Evolutionary conservation across 2,329 filamentous ascomycete species (phyloP).

Genomic region (Sporothrix brasiliensis): DNA sequence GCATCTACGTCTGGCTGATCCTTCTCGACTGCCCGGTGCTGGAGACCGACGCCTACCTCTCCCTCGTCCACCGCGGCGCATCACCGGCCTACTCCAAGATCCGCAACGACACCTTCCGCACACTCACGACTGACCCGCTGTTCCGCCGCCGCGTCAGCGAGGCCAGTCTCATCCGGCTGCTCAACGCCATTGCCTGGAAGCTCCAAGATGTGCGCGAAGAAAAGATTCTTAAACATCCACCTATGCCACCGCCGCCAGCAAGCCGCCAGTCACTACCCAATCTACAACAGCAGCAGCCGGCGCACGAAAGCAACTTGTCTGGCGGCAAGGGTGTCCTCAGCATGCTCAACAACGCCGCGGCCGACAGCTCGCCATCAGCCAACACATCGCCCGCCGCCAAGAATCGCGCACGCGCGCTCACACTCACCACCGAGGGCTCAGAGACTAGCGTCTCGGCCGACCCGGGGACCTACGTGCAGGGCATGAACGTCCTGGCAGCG

Average conservation of each 20-base stretch:
- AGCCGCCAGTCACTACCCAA: constrained; percentile 38
- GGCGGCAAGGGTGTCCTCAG: constrained; percentile 17
- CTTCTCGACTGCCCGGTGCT: constrained; percentile 85
- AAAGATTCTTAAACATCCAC: constrained; percentile 31
- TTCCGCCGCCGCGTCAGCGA: constrained; percentile 95
- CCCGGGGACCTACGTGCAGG: constrained; percentile 90
- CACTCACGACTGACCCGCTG: constrained; percentile 92
- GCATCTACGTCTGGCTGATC: constrained; percentile 96
- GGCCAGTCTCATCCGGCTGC: constrained; percentile 87
- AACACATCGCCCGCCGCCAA: constrained; percentile 52
- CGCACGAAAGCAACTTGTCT: constrained; percentile 3
- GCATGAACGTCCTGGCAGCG: constrained; percentile 97
- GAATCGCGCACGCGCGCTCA: constrained; percentile 58
- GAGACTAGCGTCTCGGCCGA: constrained; percentile 61
- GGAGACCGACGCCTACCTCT: constrained; percentile 83
- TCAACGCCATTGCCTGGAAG: constrained; percentile 95
- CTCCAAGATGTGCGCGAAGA: constrained; percentile 75
- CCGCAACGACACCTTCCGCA: constrained; percentile 96
- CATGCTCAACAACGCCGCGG: constrained; percentile 28
- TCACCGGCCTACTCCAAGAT: constrained; percentile 97
- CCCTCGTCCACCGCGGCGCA: constrained; percentile 86
- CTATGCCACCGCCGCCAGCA: background rate
- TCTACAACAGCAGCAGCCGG: background rate
- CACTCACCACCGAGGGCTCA: constrained; percentile 66
- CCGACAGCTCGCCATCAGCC: background rate